Conservation (phyloP, 495 filamentous ascomycete species). For the Aspergillus cavernicola region DNA sequence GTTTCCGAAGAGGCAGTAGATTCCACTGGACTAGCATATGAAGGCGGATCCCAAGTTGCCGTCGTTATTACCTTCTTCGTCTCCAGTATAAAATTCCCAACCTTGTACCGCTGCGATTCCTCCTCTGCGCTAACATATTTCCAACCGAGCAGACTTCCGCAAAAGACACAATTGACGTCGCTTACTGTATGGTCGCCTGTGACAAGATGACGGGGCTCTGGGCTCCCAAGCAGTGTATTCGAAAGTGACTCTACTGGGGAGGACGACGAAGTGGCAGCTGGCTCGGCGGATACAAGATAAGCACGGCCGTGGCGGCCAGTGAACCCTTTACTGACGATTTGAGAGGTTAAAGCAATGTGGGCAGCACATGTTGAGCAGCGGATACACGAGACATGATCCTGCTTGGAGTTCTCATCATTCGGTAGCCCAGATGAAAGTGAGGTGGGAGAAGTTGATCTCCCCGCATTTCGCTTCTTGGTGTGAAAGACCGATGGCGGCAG, state of each 20-base stretch:
- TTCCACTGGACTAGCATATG: not conserved
- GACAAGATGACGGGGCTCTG: conserved; percentile 69
- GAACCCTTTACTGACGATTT: conserved; percentile 90
- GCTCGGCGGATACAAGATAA: conserved; percentile 66
- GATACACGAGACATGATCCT: conserved; percentile 55
- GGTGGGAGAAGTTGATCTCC: conserved; percentile 24
- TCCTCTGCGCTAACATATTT: conserved; percentile 89
- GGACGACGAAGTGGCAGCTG: conserved; percentile 27
- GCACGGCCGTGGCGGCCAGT: conserved; percentile 91
- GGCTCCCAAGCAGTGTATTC: conserved; percentile 57
- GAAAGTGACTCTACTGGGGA: conserved; percentile 34
- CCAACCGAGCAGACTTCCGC: conserved; percentile 77
- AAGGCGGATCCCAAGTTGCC: conserved; percentile 64
- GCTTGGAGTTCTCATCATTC: conserved; percentile 11
- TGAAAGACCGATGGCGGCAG: conserved; percentile 50
- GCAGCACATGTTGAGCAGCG: conserved; percentile 70
- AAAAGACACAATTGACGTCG: conserved; percentile 55
- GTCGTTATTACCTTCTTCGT: conserved; percentile 65
- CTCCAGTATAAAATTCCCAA: conserved; percentile 96
- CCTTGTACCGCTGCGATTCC: conserved; percentile 80
- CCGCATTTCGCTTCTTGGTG: conserved; percentile 18
- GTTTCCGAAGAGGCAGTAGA: not conserved
- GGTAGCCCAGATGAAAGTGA: conserved; percentile 9
- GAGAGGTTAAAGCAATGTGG: conserved; percentile 70
- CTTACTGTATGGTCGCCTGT: conserved; percentile 70